These are phyloP conservation scores for Jatropha multifida DNA, from an alignment of 441 rosid species.

Conservation along the genomic window DNA sequence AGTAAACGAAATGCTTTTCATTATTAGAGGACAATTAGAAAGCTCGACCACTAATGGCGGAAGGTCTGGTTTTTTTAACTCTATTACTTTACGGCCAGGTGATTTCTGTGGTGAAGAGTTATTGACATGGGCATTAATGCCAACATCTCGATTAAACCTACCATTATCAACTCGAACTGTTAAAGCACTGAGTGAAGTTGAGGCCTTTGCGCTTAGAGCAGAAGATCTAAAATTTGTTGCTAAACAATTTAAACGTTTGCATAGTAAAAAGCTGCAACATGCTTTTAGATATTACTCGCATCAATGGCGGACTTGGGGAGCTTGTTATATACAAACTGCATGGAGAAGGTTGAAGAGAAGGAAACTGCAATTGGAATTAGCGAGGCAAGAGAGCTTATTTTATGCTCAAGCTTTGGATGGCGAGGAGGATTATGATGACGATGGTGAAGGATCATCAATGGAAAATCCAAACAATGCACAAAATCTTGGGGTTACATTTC, in stretches of 20 bases:
- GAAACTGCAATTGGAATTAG: slow-evolving; percentile 65
- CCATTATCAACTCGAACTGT: slow-evolving; percentile 78
- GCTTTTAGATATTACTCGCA: slow-evolving; percentile 93
- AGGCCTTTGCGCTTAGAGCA: slow-evolving; percentile 76
- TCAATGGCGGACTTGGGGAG: slow-evolving; percentile 91
- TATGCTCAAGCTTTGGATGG: slow-evolving; percentile 21
- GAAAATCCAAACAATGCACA: slow-evolving; percentile 12
- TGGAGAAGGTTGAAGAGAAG: slow-evolving; percentile 64
- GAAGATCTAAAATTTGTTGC: slow-evolving; percentile 79
- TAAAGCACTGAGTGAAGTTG: slow-evolving; percentile 60
- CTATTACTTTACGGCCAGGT: slow-evolving; percentile 64
- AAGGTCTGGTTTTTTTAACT: slow-evolving; percentile 70
- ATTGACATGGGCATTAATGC: slow-evolving; percentile 78
- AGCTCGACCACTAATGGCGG: slow-evolving; percentile 88
- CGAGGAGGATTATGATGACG: slow-evolving; percentile 2
- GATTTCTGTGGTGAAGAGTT: slow-evolving; percentile 90
- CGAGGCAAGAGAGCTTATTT: slow-evolving; percentile 49
- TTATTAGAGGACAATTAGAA: slow-evolving; percentile 77
- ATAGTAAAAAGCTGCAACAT: slow-evolving; percentile 82
- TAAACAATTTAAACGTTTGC: slow-evolving; percentile 74
- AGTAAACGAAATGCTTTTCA: slow-evolving; percentile 84
- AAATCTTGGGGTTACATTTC: slow-evolving; percentile 27
- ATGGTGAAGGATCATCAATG: not conserved
- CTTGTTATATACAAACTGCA: slow-evolving; percentile 67
- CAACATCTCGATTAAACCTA: slow-evolving; percentile 46